Conservation (phyloP, 352 stramenopile species). For the Thalassiosira sp. region DNA sequence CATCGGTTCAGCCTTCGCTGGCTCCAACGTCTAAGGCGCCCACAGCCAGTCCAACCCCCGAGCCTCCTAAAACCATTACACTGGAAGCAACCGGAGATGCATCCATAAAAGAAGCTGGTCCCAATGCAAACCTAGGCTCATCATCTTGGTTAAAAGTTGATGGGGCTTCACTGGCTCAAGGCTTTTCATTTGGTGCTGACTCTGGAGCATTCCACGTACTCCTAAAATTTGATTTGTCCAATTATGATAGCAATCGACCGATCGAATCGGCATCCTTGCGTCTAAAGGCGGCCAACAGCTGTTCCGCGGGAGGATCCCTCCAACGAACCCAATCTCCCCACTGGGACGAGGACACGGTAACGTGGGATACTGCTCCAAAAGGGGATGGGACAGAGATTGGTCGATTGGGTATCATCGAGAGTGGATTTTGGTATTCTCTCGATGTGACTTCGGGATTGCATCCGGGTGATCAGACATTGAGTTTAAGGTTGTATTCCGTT, state of each 20-base stretch:
- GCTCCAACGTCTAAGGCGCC: neutral
- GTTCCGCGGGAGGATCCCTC: constrained; percentile 30
- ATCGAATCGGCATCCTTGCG: constrained; percentile 30
- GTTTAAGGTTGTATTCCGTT: constrained; percentile 36
- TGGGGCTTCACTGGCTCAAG: neutral
- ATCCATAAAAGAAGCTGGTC: constrained; percentile 21
- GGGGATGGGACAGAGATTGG: constrained; percentile 36
- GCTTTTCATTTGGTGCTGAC: neutral
- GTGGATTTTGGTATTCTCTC: constrained; percentile 37
- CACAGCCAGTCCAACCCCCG: constrained; percentile 5
- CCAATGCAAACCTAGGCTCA: constrained; percentile 27
- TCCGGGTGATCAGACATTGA: constrained; percentile 13
- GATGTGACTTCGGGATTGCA: constrained; percentile 19
- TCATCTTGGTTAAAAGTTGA: constrained; percentile 39
- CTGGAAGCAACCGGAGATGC: constrained; percentile 31
- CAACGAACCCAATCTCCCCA: constrained; percentile 27
- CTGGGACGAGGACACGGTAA: constrained; percentile 39
- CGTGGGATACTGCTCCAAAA: constrained; percentile 25
- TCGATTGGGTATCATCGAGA: constrained; percentile 24
- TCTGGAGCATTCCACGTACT: constrained; percentile 35
- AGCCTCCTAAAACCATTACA: constrained; percentile 29
- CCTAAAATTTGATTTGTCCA: constrained; percentile 30
- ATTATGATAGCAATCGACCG: constrained; percentile 14
- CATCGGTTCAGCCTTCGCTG: neutral
- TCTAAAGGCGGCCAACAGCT: constrained; percentile 36